phyloP scores from a whole-genome alignment of 2,329 filamentous ascomycete species.

The Cercospora janseana region DNA sequence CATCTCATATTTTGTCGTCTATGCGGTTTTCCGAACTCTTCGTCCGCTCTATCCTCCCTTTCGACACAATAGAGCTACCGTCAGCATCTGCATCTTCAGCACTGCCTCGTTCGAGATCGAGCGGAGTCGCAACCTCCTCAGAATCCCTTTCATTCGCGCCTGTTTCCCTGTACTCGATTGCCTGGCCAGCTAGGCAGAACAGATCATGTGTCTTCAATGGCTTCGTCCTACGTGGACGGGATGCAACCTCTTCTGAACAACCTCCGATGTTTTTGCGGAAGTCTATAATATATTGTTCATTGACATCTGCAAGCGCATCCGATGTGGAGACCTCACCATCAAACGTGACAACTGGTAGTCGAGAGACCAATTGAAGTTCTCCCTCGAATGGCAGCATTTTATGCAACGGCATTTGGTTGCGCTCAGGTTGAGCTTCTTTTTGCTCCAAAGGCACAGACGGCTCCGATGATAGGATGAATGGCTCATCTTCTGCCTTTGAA shows the following conservation, averaged over 20 bases:
- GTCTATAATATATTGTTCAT: constrained; percentile 53
- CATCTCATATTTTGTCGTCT: too few species aligned
- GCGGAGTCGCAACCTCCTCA: constrained; percentile 18
- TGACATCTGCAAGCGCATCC: constrained; percentile 45
- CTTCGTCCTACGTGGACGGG: constrained; percentile 37
- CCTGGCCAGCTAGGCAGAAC: constrained; percentile 57
- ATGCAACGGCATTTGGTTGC: constrained; percentile 41
- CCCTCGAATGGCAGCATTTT: constrained; percentile 49
- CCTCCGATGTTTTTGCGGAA: constrained; percentile 68
- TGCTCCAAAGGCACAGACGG: constrained; percentile 27
- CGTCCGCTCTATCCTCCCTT: too few species aligned
- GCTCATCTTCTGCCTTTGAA: constrained; percentile 29
- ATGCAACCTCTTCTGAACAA: constrained; percentile 51
- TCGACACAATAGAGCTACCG: too few species aligned
- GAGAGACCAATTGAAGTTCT: constrained; percentile 48
- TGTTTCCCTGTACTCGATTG: constrained; percentile 30
- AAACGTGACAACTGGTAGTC: constrained; percentile 63
- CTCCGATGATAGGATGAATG: constrained; percentile 39
- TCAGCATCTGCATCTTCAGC: constrained; percentile 11
- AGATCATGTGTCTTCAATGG: constrained; percentile 54
- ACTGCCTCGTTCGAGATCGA: constrained; percentile 8
- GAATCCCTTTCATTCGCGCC: too few species aligned
- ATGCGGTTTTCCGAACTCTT: too few species aligned
- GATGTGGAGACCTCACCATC: constrained; percentile 53
- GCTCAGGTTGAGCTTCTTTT: constrained; percentile 51